Conservation (phyloP, 176 grass and related monocot species). For the Guadua angustifolia region DNA sequence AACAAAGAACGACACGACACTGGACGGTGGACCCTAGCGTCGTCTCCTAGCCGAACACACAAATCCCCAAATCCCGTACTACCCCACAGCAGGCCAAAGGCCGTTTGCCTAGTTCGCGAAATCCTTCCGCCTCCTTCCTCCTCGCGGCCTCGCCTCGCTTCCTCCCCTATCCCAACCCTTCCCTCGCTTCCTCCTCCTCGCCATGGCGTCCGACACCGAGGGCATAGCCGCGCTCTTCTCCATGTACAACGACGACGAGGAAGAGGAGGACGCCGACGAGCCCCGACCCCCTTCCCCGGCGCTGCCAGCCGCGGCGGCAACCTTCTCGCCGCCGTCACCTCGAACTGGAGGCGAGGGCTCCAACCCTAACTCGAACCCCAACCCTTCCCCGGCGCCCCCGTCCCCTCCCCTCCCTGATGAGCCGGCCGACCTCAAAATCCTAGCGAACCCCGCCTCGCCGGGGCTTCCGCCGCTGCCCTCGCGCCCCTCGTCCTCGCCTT, state of each 20-base stretch:
- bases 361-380: conserved; percentile 46
- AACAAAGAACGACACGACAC: background rate
- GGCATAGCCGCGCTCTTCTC: conserved; percentile 80
- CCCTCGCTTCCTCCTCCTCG: background rate
- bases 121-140: conserved; percentile 8
- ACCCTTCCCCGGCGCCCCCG: conserved; percentile 14
- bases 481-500: conserved; percentile 47
- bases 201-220: conserved; percentile 72
- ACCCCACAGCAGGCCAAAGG: no score
- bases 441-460: conserved; percentile 54
- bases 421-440: conserved; percentile 45
- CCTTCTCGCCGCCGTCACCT: conserved; percentile 48
- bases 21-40: background rate
- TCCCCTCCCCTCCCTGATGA: conserved; percentile 51
- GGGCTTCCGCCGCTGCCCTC: conserved; percentile 47
- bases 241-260: conserved; percentile 86
- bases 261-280: conserved; percentile 72
- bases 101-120: background rate
- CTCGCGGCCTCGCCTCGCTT: conserved; percentile 31
- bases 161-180: conserved; percentile 15
- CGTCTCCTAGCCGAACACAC: background rate
- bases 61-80: background rate
- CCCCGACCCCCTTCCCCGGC: conserved; percentile 33
- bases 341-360: conserved; percentile 35
- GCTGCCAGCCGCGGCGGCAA: background rate